phyloP scores from a whole-genome alignment of 1,284 basidiomycete species.

The Microbotryum violaceum region DNA sequence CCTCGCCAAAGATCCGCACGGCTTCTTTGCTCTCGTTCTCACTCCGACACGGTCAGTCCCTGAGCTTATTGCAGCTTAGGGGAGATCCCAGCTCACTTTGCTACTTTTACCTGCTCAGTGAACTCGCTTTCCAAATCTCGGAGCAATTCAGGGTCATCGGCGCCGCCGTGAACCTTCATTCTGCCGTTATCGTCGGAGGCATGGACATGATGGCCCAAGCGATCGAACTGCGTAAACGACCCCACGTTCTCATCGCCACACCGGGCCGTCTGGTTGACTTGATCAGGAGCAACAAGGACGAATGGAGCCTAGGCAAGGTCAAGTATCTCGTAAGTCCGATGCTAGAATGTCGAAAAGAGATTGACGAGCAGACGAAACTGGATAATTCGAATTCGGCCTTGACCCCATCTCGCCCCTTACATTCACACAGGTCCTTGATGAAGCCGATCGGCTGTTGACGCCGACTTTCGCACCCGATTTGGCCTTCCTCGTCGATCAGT shows the following conservation, averaged over 20 bases:
- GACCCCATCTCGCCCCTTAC: background rate
- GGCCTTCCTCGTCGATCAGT: slow-evolving; percentile 63
- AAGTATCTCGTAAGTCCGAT: slow-evolving; percentile 64
- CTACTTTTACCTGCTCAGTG: slow-evolving; percentile 48
- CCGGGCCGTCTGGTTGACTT: slow-evolving; percentile 93
- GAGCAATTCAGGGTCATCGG: slow-evolving; percentile 94
- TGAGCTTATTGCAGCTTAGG: background rate
- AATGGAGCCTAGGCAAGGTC: slow-evolving; percentile 77
- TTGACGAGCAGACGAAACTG: too few relatives aligned
- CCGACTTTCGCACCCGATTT: slow-evolving; percentile 84
- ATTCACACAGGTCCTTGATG: slow-evolving; percentile 69
- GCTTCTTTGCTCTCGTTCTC: slow-evolving; percentile 84
- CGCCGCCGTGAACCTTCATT: slow-evolving; percentile 66
- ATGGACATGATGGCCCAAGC: slow-evolving; percentile 99
- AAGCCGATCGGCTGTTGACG: slow-evolving; percentile 88
- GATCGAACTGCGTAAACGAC: slow-evolving; percentile 71
- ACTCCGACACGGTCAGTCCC: slow-evolving; percentile 76
- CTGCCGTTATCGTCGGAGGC: slow-evolving; percentile 86
- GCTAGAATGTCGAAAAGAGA: background rate
- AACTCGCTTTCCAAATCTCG: slow-evolving; percentile 91
- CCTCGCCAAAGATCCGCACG: slow-evolving; percentile 79
- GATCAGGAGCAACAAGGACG: slow-evolving; percentile 61
- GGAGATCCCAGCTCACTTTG: background rate
- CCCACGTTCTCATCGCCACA: slow-evolving; percentile 92
- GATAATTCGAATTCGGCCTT: background rate